Conservation (phyloP, 805 yeast species). For the Kurtzmaniella cleridarum region DNA sequence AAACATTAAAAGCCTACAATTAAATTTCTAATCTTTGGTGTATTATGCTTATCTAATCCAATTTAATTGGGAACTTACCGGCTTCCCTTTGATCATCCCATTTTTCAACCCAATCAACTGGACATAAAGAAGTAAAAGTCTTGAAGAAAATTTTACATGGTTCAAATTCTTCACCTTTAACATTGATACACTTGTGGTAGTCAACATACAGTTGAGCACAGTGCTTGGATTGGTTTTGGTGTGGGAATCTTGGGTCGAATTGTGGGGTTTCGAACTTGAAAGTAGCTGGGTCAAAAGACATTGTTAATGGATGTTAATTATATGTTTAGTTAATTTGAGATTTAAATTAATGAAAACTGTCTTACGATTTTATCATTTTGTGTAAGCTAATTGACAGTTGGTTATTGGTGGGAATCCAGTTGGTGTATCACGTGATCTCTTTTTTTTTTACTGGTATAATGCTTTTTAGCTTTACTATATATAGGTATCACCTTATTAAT, state of each 20-base stretch:
- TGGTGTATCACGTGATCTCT: too few relatives aligned
- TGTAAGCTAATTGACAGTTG: conserved; percentile 1
- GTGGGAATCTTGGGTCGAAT: conserved; percentile 92
- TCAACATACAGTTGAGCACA: conserved; percentile 98
- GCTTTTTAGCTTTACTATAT: too few relatives aligned
- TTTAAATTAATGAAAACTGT: not conserved
- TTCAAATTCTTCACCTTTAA: conserved; percentile 97
- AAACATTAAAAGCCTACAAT: too few relatives aligned
- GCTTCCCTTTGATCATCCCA: conserved; percentile 84
- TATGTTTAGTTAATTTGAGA: not conserved
- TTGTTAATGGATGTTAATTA: conserved; percentile 11
- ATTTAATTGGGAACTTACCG: conserved; percentile 41
- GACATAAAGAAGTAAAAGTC: conserved; percentile 84
- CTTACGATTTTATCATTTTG: conserved; percentile 5
- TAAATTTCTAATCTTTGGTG: not conserved
- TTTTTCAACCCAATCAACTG: conserved; percentile 76
- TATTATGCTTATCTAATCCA: conserved; percentile 16
- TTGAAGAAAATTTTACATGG: conserved; percentile 94
- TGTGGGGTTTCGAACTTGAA: conserved; percentile 40
- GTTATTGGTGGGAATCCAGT: conserved; percentile 1
- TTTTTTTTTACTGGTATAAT: too few relatives aligned
- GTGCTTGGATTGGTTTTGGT: conserved; percentile 96
- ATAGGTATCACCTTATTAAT: too few relatives aligned
- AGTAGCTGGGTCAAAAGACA: conserved; percentile 36
- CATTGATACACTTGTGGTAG: conserved; percentile 94